These are phyloP conservation scores for Metschnikowia anglica DNA, from an alignment of 805 yeast genomes.

Conservation along the genomic window DNA sequence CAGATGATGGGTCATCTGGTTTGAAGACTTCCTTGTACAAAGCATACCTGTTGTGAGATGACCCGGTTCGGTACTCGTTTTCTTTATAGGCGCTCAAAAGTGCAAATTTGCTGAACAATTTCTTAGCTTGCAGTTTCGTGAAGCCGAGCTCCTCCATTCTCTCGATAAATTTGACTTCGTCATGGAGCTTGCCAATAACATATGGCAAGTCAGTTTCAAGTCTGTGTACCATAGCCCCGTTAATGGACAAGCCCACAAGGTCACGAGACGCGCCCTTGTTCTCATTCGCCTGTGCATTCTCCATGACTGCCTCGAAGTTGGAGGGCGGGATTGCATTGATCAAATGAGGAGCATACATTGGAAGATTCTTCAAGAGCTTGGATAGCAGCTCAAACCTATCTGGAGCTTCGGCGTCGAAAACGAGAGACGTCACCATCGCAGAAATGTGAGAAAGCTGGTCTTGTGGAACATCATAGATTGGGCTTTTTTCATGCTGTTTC, in stretches of 20 bases:
- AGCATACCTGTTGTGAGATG: conserved; percentile 35
- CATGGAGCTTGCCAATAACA: conserved; percentile 39
- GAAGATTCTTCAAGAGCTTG: conserved; percentile 13
- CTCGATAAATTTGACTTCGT: conserved; percentile 26
- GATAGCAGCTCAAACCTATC: conserved; percentile 5
- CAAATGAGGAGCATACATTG: conserved; percentile 16
- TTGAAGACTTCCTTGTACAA: conserved; percentile 29
- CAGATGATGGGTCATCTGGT: conserved; percentile 18
- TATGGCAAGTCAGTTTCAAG: conserved; percentile 44
- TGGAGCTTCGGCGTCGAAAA: conserved; percentile 3
- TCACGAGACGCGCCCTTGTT: conserved; percentile 39
- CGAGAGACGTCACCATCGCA: conserved; percentile 10
- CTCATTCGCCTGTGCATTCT: conserved; percentile 30
- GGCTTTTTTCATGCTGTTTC: not conserved
- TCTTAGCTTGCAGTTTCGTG: conserved; percentile 31
- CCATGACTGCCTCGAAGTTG: conserved; percentile 13
- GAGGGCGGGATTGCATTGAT: conserved; percentile 1
- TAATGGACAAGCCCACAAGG: conserved; percentile 56
- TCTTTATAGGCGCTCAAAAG: conserved; percentile 41
- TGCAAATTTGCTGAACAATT: conserved; percentile 38
- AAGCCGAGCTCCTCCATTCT: conserved; percentile 33
- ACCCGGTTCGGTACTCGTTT: conserved; percentile 35
- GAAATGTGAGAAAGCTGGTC: conserved; percentile 10
- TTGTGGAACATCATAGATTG: conserved; percentile 7
- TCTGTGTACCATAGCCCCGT: conserved; percentile 63